Percentiles rank a stretch among this genome's conserved stretches.
These are phyloP conservation scores for Pleurotus cornucopiae DNA, from an alignment of 768 basidiomycete species.

Conservation along the genomic window DNA sequence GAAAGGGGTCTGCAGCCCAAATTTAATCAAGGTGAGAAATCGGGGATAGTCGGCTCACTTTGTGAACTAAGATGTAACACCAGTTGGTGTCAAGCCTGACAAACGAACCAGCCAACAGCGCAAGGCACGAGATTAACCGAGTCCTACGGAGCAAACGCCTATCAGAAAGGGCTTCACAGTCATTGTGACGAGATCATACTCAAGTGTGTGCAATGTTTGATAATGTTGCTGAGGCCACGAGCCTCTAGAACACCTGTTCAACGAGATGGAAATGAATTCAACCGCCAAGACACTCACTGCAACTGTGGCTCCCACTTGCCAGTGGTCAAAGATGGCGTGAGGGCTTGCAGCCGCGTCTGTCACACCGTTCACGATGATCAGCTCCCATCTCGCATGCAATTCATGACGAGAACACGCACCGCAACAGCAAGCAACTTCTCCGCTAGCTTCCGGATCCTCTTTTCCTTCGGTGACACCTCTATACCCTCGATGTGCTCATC, in stretches of 20 bases:
- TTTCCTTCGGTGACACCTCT: slow-evolving; percentile 31
- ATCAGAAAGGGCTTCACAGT: too few relatives aligned
- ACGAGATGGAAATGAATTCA: too few relatives aligned
- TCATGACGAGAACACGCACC: slow-evolving; percentile 19
- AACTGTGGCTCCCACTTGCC: slow-evolving; percentile 39
- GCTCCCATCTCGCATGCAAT: too few relatives aligned
- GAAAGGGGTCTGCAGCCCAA: slow-evolving; percentile 31
- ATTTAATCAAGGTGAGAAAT: neutral
- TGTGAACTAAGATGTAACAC: slow-evolving; percentile 39
- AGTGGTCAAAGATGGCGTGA: slow-evolving; percentile 32
- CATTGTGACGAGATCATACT: slow-evolving; percentile 19
- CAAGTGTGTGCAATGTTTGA: slow-evolving; percentile 23
- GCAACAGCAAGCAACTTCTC: slow-evolving; percentile 29
- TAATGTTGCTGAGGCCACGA: slow-evolving; percentile 39
- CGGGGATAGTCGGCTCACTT: slow-evolving; percentile 18
- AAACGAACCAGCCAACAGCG: slow-evolving; percentile 34
- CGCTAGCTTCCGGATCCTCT: slow-evolving; percentile 30
- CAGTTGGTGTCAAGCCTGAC: slow-evolving; percentile 35
- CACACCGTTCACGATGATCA: neutral
- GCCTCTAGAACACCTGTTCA: slow-evolving; percentile 21
- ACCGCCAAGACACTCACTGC: slow-evolving; percentile 22
- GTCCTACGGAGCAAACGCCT: slow-evolving; percentile 14
- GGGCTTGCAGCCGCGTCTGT: slow-evolving; percentile 32
- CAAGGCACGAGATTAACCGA: slow-evolving; percentile 27
- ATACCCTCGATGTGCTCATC: slow-evolving; percentile 14